Evolutionary conservation across 2,329 filamentous ascomycete genomes (phyloP).

Genomic region (Neofusicoccum cordaticola): DNA sequence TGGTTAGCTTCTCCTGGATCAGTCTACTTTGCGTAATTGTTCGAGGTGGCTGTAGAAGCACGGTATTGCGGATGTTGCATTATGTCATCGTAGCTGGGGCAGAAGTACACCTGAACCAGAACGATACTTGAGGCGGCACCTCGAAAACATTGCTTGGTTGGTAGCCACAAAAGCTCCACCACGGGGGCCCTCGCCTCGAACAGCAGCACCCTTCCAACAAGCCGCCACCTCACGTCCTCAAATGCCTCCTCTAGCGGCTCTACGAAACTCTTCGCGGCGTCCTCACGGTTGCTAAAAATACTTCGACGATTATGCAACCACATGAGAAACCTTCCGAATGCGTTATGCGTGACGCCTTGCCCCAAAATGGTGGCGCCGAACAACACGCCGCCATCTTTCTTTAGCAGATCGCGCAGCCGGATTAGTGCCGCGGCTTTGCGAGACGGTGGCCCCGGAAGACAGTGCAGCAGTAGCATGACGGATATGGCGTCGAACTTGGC

Average conservation of each 20-base stretch:
- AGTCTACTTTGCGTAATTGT: too few species aligned
- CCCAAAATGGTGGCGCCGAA: constrained; percentile 41
- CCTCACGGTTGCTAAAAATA: constrained; percentile 42
- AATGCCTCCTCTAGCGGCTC: constrained; percentile 37
- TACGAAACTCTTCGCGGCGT: constrained; percentile 35
- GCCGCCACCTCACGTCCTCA: constrained; percentile 38
- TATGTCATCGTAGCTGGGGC: too few species aligned
- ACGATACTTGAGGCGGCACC: too few species aligned
- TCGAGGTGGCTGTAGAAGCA: too few species aligned
- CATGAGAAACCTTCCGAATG: constrained; percentile 27
- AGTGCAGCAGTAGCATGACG: constrained; percentile 2
- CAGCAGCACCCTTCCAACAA: constrained; percentile 41
- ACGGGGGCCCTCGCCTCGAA: constrained; percentile 35
- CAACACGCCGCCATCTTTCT: constrained; percentile 32
- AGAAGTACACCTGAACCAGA: too few species aligned
- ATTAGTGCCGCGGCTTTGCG: not conserved
- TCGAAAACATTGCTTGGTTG: too few species aligned
- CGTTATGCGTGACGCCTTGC: constrained; percentile 25
- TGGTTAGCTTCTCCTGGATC: too few species aligned
- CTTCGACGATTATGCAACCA: constrained; percentile 36
- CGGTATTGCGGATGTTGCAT: too few species aligned
- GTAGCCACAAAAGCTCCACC: not conserved
- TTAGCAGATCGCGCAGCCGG: not conserved
- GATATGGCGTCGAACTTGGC: constrained; percentile 43
- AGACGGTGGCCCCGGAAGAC: constrained; percentile 33